Percentiles rank a stretch among this genome's conserved stretches.
These are phyloP conservation scores for Mycena polygramma DNA, from an alignment of 768 basidiomycete genomes.

Conservation along the genomic window DNA sequence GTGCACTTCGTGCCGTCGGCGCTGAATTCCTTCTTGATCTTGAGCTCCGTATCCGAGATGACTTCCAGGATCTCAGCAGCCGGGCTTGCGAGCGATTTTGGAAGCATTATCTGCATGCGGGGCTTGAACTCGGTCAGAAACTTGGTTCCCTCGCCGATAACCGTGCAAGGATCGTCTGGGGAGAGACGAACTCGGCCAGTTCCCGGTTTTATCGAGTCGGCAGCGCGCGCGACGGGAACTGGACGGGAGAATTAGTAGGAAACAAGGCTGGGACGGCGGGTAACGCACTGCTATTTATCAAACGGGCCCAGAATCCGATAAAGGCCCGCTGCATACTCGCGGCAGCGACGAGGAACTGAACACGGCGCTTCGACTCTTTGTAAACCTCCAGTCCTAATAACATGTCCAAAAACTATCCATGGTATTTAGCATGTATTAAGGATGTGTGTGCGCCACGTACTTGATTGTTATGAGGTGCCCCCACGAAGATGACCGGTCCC, in stretches of 20 bases:
- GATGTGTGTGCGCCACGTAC: conserved; percentile 49
- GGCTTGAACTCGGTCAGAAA: conserved; percentile 83
- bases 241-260: neutral
- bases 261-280: neutral
- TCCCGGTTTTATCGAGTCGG: conserved; percentile 85
- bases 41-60: conserved; percentile 87
- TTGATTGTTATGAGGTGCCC: conserved; percentile 93
- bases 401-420: conserved; percentile 87
- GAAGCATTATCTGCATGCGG: conserved; percentile 88
- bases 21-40: conserved; percentile 89
- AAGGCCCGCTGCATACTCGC: conserved; percentile 86
- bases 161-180: conserved; percentile 80
- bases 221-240: conserved; percentile 91
- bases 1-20: conserved; percentile 77
- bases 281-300: conserved; percentile 79
- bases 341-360: conserved; percentile 91
- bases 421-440: conserved; percentile 22
- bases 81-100: conserved; percentile 70
- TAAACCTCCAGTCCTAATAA: conserved; percentile 88
- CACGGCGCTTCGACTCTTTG: conserved; percentile 83
- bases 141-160: conserved; percentile 84
- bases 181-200: conserved; percentile 80
- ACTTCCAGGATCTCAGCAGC: conserved; percentile 61
- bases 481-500: conserved; percentile 94
- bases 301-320: conserved; percentile 83